Conservation (phyloP, 495 filamentous ascomycete genomes). For the Neurospora sp. region DNA sequence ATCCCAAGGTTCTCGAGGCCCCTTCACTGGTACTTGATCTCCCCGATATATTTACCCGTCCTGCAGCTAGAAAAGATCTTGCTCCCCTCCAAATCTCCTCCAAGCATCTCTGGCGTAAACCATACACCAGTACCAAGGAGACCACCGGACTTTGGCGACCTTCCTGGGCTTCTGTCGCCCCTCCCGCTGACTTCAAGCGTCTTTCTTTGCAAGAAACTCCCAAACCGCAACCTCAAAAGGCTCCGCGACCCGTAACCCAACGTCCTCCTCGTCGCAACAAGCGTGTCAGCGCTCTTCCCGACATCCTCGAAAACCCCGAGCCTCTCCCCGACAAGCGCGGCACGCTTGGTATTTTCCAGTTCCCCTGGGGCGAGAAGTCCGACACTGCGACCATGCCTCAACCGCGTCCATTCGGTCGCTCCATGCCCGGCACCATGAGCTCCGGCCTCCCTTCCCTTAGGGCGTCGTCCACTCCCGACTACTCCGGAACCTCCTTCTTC, state of each 20-base stretch:
- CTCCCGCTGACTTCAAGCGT: constrained; percentile 25
- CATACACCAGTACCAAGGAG: constrained; percentile 13
- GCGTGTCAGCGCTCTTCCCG: constrained; percentile 42
- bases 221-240: constrained; percentile 14
- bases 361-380: constrained; percentile 47
- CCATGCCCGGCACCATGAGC: constrained; percentile 42
- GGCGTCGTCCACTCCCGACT: constrained; percentile 19
- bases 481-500: constrained; percentile 36
- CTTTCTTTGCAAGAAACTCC: constrained; percentile 13
- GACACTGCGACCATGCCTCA: constrained; percentile 36
- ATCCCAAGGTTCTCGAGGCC: neutral
- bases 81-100: constrained; percentile 26
- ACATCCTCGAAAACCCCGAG: constrained; percentile 46
- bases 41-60: constrained; percentile 10
- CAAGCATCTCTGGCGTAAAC: constrained; percentile 31
- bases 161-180: constrained; percentile 21
- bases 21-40: neutral
- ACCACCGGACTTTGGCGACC: constrained; percentile 28
- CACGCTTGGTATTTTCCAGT: constrained; percentile 47
- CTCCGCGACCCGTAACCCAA: constrained; percentile 29
- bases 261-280: constrained; percentile 40
- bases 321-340: constrained; percentile 41
- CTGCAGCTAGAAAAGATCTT: constrained; percentile 20
- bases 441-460: constrained; percentile 21
- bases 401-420: constrained; percentile 1